Evolutionary conservation across 371 early-diverging fungal genomes (phyloP).

Genomic region (Mucor velutinosus): DNA sequence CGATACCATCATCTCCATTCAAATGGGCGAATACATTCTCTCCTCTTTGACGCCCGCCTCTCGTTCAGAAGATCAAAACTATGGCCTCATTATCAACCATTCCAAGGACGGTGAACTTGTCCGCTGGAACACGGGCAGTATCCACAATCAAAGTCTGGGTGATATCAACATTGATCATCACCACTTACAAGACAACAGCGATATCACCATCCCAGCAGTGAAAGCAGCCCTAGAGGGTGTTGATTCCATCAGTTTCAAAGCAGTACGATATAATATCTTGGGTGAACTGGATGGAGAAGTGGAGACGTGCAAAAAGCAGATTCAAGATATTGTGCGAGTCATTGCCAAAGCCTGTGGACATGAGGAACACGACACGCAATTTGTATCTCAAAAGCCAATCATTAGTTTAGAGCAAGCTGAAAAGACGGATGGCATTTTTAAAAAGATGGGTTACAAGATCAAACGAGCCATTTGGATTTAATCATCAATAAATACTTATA

Average conservation of each 20-base stretch:
- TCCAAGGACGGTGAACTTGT: constrained; percentile 51
- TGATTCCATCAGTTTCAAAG: constrained; percentile 37
- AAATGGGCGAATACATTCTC: constrained; percentile 62
- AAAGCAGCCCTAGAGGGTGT: neutral
- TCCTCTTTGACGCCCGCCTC: constrained; percentile 48
- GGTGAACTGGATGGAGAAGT: constrained; percentile 45
- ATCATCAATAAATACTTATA: neutral
- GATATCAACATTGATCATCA: constrained; percentile 25
- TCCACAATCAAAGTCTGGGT: constrained; percentile 48
- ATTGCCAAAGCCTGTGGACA: constrained; percentile 31
- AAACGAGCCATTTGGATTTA: constrained; percentile 49
- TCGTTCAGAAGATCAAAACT: constrained; percentile 53
- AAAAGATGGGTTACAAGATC: constrained; percentile 47
- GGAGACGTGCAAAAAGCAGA: constrained; percentile 39
- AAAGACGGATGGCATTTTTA: constrained; percentile 44
- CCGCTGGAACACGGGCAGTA: constrained; percentile 64
- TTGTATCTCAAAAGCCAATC: constrained; percentile 38
- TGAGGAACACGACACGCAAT: constrained; percentile 15
- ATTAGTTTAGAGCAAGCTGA: constrained; percentile 50
- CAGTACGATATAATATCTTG: constrained; percentile 44
- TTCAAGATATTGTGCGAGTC: constrained; percentile 30
- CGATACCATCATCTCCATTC: constrained; percentile 57
- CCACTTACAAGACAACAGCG: neutral
- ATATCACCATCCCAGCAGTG: neutral
- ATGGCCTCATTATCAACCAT: constrained; percentile 59